phyloP scores from a whole-genome alignment of 139 green algal genomes.

The Chloropicon primus region DNA sequence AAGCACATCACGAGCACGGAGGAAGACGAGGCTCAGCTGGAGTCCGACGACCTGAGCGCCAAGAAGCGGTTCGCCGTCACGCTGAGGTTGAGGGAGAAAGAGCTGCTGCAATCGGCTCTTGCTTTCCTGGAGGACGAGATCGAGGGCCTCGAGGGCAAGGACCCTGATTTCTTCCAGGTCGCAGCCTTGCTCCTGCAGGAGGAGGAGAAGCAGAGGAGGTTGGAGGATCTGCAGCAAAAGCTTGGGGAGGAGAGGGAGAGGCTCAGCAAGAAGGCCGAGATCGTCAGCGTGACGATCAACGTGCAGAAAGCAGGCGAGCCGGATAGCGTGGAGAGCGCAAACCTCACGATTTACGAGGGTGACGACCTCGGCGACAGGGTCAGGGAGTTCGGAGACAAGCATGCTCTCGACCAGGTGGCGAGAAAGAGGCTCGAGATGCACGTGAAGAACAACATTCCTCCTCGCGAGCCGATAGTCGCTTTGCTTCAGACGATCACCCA shows the following conservation, averaged over 20 bases:
- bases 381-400: not conserved
- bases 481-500: not conserved
- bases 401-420: not conserved
- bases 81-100: not conserved
- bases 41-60: not conserved
- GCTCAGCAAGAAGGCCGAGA: not conserved
- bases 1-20: not conserved
- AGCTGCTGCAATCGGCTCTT: not conserved
- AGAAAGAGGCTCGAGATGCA: not conserved
- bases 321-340: not conserved
- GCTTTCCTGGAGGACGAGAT: not conserved
- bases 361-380: not conserved
- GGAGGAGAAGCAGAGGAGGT: not conserved
- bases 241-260: not conserved
- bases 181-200: not conserved
- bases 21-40: not conserved
- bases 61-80: not conserved
- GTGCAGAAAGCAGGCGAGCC: not conserved
- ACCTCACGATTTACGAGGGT: not conserved
- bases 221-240: not conserved
- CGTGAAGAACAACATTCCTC: not conserved
- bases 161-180: not conserved
- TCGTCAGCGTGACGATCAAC: not conserved
- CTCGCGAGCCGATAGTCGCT: not conserved
- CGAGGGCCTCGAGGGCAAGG: not conserved